A percentile compares a stretch with the other conserved stretches of the same genome.
Conservation (phyloP, 345 rosid species). For the Moricandia arvensis region DNA sequence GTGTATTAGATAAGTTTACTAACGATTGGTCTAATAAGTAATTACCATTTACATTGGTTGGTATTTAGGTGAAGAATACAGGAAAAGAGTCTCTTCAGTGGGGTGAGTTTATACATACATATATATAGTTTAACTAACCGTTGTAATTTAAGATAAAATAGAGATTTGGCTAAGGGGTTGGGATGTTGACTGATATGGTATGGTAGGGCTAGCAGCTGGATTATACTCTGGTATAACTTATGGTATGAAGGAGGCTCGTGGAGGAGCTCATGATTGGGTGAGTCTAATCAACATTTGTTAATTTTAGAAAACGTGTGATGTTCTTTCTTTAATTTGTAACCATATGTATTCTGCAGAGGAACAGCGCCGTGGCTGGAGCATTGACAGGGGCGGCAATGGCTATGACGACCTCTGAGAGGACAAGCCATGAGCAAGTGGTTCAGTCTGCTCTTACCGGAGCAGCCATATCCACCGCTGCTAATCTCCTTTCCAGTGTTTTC, state of each 20-base stretch:
- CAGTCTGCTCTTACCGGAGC: constrained; percentile 94
- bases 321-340: no score
- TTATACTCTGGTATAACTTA: constrained; percentile 82
- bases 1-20: background rate
- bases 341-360: constrained; percentile 47
- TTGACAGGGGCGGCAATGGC: constrained; percentile 82
- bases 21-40: background rate
- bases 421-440: constrained; percentile 78
- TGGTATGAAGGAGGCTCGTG: constrained; percentile 80
- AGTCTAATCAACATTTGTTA: constrained; percentile 6
- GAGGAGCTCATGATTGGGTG: constrained; percentile 93
- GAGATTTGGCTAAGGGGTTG: background rate
- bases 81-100: constrained; percentile 90
- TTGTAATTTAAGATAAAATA: background rate
- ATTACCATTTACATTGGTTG: constrained; percentile 1
- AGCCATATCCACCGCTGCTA: constrained; percentile 81
- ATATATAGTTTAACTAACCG: background rate
- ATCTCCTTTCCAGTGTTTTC: constrained; percentile 72
- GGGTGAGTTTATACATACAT: no score
- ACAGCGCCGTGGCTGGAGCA: constrained; percentile 96
- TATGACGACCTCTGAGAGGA: constrained; percentile 58
- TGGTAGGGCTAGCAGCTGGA: constrained; percentile 85
- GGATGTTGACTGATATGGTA: background rate
- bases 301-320: no score
- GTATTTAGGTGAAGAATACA: constrained; percentile 71